Conservation (phyloP, 164 flowering plant genomes). For the Dillenia turbinata region DNA sequence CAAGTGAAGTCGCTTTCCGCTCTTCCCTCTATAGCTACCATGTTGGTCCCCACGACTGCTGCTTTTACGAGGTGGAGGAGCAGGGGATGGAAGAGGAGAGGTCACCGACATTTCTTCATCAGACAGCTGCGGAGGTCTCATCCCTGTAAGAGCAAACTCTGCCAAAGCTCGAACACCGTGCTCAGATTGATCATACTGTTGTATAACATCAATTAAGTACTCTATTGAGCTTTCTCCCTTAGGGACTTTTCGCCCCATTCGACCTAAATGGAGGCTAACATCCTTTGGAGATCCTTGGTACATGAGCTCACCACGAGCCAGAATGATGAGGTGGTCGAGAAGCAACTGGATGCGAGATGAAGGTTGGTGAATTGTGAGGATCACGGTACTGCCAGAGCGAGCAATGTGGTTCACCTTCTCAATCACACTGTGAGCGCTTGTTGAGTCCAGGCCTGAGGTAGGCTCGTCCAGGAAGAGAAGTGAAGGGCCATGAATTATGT, state of each 20-base stretch:
- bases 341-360: conserved; percentile 51
- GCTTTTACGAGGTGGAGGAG: conserved; percentile 8
- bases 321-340: conserved; percentile 59
- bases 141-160: conserved; percentile 51
- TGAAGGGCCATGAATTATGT: conserved; percentile 69
- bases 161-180: conserved; percentile 54
- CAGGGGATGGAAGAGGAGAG: conserved; percentile 25
- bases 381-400: conserved; percentile 63
- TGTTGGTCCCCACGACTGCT: background rate
- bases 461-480: conserved; percentile 73
- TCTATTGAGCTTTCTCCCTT: conserved; percentile 62
- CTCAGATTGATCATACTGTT: conserved; percentile 61
- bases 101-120: conserved; percentile 35
- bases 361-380: conserved; percentile 78
- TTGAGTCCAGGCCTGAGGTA: conserved; percentile 75
- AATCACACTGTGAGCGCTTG: conserved; percentile 67
- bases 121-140: conserved; percentile 45
- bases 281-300: conserved; percentile 65
- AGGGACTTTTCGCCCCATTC: conserved; percentile 59
- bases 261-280: conserved; percentile 36
- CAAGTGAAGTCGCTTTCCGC: conserved; percentile 28
- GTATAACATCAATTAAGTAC: conserved; percentile 57
- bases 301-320: conserved; percentile 68
- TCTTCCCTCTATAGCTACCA: background rate
- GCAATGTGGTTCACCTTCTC: conserved; percentile 67